Evolutionary conservation across 1,284 basidiomycete species (phyloP), one percentile per base, ranked within the genome.

Genomic region (Moniliella sp.): DNA sequence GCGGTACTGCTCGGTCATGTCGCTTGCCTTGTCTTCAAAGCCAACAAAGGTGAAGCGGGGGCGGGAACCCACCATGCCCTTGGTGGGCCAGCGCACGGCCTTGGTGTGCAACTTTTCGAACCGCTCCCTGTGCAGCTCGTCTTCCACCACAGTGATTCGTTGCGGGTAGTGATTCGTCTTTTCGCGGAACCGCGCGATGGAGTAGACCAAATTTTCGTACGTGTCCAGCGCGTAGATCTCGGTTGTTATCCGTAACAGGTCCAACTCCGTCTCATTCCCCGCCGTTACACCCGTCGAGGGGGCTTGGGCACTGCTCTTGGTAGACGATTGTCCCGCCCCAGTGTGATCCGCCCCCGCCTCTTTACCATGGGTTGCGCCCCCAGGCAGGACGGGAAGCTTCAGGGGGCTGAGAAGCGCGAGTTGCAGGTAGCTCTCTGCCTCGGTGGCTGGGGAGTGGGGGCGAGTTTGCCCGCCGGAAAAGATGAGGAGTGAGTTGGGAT

Each of bases 381-480:
- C 21, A 5, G 45, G 39, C 15, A 54, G 40, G 30, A 50, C 38
- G 28, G 56, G 56, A 15, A 59, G 33, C 21, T 48, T 39, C 8
- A 47, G 31, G 3, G 36, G 32, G 4, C 51, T 45, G 3, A 43
- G 26, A 7, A 57, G 32, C 1, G 56, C 54, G 30, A 86, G 67
- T 19, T 74, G 72, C 48, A 76, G 66, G 62, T 93, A 93, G 4
- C 80, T 84, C 59, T 80, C 74, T 21, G 73, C 78, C 64, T 94
- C 86, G 14, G 83, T 78, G 12, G 64, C 42, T 4, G 73, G 74
- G 4, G 68, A 63, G 18, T 62, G 61, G 0, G 65, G 62, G 30
- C 80, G 74, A 1, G 86, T 93, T 49, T 84, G 81, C 5, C 86
- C 86, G 1, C n/a, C 84, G 49, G 78, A 84, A 59, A 88, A 93